Evolutionary conservation across 2,329 filamentous ascomycete species (phyloP).

Genomic region (Sphaceloma murrayae): DNA sequence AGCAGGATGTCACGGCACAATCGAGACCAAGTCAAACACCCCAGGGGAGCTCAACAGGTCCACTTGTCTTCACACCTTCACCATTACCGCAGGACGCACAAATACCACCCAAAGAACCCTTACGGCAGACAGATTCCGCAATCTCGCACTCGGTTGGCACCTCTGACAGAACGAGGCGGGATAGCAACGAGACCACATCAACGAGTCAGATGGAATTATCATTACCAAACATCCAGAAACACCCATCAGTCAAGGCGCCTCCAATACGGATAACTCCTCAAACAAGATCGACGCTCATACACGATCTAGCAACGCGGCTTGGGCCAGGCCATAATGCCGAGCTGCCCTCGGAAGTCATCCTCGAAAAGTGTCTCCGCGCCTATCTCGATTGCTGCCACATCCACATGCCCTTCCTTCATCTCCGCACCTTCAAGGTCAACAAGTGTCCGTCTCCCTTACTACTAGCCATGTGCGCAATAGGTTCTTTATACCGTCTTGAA

Average conservation of each 20-base stretch:
- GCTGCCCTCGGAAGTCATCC: slow-evolving; percentile 23
- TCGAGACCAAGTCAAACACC: slow-evolving; percentile 10
- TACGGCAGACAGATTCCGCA: not conserved
- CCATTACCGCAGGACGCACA: slow-evolving; percentile 1
- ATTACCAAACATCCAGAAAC: slow-evolving; percentile 7
- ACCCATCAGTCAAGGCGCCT: slow-evolving; percentile 6
- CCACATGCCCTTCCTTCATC: slow-evolving; percentile 29
- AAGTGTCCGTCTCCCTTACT: slow-evolving; percentile 26
- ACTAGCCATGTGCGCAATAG: slow-evolving; percentile 31
- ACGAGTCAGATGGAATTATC: slow-evolving; percentile 5
- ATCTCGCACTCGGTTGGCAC: not conserved
- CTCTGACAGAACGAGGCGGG: slow-evolving; percentile 2
- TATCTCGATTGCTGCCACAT: slow-evolving; percentile 30
- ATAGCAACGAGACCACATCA: slow-evolving; percentile 7
- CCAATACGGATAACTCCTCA: slow-evolving; percentile 10
- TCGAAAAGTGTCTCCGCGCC: slow-evolving; percentile 6
- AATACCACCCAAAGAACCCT: not conserved
- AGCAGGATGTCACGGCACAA: slow-evolving; percentile 12
- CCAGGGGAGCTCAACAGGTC: not conserved
- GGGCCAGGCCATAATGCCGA: slow-evolving; percentile 20
- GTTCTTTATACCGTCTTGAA: slow-evolving; percentile 29
- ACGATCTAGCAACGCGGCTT: not conserved
- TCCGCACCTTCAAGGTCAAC: slow-evolving; percentile 26
- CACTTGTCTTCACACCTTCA: slow-evolving; percentile 10
- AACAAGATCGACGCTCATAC: slow-evolving; percentile 4